Evolutionary conservation across 257 asterid species (phyloP), one percentile per base, ranked within the genome.

Genomic region (Petrea volubilis): DNA sequence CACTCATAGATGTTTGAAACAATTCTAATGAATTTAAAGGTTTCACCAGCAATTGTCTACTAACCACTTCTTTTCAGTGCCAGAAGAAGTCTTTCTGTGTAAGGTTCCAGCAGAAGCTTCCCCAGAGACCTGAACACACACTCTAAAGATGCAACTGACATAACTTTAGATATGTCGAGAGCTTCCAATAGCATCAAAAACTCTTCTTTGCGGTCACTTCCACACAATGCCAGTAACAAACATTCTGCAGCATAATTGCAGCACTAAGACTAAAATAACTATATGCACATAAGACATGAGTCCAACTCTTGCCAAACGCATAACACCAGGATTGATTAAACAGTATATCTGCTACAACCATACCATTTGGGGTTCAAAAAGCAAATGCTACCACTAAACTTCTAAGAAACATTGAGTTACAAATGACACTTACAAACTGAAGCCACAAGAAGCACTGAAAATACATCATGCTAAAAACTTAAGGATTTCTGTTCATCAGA

Each of bases 41-140:
- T 21, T n/a, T 36, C n/a, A 14, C 31, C 59, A 38, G 31, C 51
- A 27, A 57, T 55, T 44, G 72, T 6, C 66, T 24, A 71, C 83
- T 79, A 74, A 92, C 98, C 97, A 73, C 77, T 80, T 67, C 63
- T 64, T 82, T 88, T 87, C 70, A 95, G 82, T 51, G 78, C 88
- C 79, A 68, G 58, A 67, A 95, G 55, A 81, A 78, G 82, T 70
- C 77, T 83, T 83, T 85, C 87, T 14, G 90, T 84, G 38, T 60
- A 72, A 67, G 88, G 64, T 78, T 90, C 96, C 58, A 90, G 85
- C 17, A 46, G 60, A 55, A 83, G 74, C 91, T 86, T 90, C 79
- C 97, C 99, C 84, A 95, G 58, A 20, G 78, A 79, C 72, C 73
- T 82, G 83, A 95, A 95, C 76, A 92, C 79, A 60, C 78, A 28